phyloP scores from a whole-genome alignment of 2,329 filamentous ascomycete genomes.

The Pyricularia grisea region DNA sequence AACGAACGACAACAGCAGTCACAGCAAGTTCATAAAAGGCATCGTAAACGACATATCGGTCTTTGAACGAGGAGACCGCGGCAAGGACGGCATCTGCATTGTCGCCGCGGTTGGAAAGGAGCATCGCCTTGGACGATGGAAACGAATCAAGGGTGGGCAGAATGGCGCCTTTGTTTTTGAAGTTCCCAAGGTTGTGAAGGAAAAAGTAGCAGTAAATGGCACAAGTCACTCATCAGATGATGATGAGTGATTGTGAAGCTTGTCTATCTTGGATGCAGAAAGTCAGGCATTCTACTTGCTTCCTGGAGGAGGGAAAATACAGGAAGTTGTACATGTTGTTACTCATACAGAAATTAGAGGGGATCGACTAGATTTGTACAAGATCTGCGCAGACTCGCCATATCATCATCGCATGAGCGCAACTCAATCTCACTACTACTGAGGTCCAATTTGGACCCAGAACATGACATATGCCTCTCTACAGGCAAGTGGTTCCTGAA shows the following conservation, averaged over 20 bases:
- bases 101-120: constrained; percentile 83
- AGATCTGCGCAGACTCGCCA: not conserved
- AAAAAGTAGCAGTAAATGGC: not conserved
- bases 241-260: not conserved
- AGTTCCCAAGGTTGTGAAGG: constrained; percentile 42
- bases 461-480: not conserved
- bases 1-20: constrained; percentile 3
- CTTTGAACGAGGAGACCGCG: constrained; percentile 73
- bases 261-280: not conserved
- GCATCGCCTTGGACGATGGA: constrained; percentile 78
- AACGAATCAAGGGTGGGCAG: constrained; percentile 50
- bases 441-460: not conserved
- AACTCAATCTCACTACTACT: not conserved
- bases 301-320: not conserved
- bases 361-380: not conserved
- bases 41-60: constrained; percentile 83
- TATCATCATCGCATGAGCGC: not conserved
- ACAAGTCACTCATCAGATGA: not conserved
- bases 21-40: constrained; percentile 45
- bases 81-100: constrained; percentile 69
- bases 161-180: constrained; percentile 89
- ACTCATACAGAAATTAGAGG: not conserved
- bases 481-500: not conserved
- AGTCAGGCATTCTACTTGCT: not conserved
- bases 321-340: not conserved